Percentiles rank a stretch among this genome's conserved stretches.
These are phyloP conservation scores for Tetrapisispora fleetii DNA, from an alignment of 805 yeast genomes.

Conservation along the genomic window DNA sequence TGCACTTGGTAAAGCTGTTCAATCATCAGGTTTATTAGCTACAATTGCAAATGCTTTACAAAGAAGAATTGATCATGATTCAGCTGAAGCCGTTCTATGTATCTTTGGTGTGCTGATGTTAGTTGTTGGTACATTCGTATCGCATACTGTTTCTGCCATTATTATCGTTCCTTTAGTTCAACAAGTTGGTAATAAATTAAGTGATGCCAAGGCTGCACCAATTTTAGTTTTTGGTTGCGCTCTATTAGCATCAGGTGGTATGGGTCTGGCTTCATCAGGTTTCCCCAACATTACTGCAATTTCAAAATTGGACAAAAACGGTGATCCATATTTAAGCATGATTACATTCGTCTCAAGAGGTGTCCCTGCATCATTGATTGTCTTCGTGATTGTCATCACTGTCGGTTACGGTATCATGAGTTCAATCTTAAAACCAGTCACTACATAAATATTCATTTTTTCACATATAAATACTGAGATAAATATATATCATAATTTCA, in stretches of 20 bases:
- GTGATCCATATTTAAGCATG: conserved; percentile 79
- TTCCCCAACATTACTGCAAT: conserved; percentile 98
- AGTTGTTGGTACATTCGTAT: conserved; percentile 86
- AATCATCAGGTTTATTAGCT: conserved; percentile 77
- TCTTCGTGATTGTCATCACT: conserved; percentile 60
- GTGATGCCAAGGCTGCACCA: conserved; percentile 60
- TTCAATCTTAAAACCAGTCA: conserved; percentile 21
- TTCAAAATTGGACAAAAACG: conserved; percentile 84
- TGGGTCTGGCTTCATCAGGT: conserved; percentile 96
- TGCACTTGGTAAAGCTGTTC: conserved; percentile 87
- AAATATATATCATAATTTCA: no score
- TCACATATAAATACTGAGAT: not conserved
- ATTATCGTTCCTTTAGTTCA: conserved; percentile 83
- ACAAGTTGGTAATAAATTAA: conserved; percentile 67
- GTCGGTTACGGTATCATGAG: conserved; percentile 74
- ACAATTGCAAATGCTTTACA: conserved; percentile 70
- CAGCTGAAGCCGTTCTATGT: conserved; percentile 58
- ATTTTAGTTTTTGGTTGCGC: conserved; percentile 37
- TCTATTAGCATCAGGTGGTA: conserved; percentile 79
- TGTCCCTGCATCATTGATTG: conserved; percentile 74
- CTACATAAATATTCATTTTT: not conserved
- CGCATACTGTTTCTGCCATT: conserved; percentile 94
- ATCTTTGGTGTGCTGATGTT: conserved; percentile 78
- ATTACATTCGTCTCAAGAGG: conserved; percentile 80
- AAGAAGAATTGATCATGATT: conserved; percentile 48